phyloP scores from a whole-genome alignment of 148 eudicot genomes.

The Silene latifolia region DNA sequence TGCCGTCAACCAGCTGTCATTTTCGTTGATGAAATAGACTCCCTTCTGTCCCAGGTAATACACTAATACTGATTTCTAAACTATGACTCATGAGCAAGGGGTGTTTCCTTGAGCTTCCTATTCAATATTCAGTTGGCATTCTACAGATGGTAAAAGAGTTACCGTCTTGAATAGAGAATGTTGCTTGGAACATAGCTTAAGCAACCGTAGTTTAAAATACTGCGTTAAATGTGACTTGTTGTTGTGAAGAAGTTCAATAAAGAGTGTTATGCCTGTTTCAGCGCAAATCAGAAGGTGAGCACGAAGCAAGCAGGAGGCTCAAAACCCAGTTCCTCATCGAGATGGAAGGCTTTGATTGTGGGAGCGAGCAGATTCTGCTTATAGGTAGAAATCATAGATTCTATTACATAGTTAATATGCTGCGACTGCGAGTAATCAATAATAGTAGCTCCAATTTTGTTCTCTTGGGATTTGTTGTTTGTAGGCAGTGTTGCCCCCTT shows the following conservation, averaged over 20 bases:
- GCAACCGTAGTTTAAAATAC: conserved; percentile 3
- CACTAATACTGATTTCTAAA: neutral
- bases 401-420: neutral
- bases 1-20: conserved; percentile 99
- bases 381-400: conserved; percentile 49
- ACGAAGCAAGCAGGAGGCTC: conserved; percentile 92
- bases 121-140: neutral
- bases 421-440: neutral
- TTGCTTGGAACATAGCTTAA: conserved; percentile 7
- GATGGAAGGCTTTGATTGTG: conserved; percentile 98
- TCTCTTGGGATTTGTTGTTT: neutral
- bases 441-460: neutral
- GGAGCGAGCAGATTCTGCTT: conserved; percentile 82
- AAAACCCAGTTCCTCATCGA: conserved; percentile 99
- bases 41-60: conserved; percentile 90
- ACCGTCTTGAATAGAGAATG: conserved; percentile 4
- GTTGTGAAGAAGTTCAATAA: conserved; percentile 14
- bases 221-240: conserved; percentile 6
- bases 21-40: conserved; percentile 98
- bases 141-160: conserved; percentile 1
- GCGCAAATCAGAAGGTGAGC: conserved; percentile 99
- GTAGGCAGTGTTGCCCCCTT: neutral
- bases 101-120: neutral
- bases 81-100: neutral
- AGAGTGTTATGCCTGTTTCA: conserved; percentile 33